phyloP scores from a whole-genome alignment of 371 early-diverging fungal species.

The Parasitella parasitica region DNA sequence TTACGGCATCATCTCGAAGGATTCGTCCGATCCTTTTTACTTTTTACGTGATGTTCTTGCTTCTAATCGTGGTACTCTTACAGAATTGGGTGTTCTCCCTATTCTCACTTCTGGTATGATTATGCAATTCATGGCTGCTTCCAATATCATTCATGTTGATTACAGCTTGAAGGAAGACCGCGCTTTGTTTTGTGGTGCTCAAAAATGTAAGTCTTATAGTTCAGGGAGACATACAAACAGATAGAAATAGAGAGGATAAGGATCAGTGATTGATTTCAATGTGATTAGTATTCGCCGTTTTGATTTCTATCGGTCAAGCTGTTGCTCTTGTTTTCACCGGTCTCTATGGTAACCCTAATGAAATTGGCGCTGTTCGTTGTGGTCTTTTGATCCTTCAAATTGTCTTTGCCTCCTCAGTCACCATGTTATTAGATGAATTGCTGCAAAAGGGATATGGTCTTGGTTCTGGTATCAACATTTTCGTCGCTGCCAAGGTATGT shows the following conservation, averaged over 20 bases:
- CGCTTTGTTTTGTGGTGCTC: constrained; percentile 97
- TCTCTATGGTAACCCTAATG: constrained; percentile 96
- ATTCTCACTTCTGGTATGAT: constrained; percentile 99
- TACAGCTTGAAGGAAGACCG: constrained; percentile 99
- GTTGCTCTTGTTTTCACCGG: constrained; percentile 99
- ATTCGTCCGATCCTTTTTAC: constrained; percentile 97
- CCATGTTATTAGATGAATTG: constrained; percentile 99
- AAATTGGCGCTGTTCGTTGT: constrained; percentile 96
- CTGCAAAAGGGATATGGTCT: constrained; percentile 99
- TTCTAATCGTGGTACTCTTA: constrained; percentile 99
- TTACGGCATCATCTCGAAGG: constrained; percentile 99
- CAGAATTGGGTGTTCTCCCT: constrained; percentile 99
- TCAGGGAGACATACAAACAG: too few relatives aligned
- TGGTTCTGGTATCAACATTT: constrained; percentile 99
- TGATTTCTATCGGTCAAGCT: constrained; percentile 98
- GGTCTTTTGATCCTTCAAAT: constrained; percentile 97
- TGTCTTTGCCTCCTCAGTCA: constrained; percentile 97
- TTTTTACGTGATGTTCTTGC: constrained; percentile 99
- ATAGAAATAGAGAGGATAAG: too few relatives aligned
- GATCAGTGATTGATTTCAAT: too few relatives aligned
- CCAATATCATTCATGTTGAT: constrained; percentile 98
- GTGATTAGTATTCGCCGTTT: constrained; percentile 92
- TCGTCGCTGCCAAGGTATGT: constrained; percentile 99
- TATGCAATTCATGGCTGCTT: constrained; percentile 98
- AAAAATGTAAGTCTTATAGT: constrained; percentile 94